A percentile compares a stretch with the other conserved stretches of the same genome.
phyloP scores from a whole-genome alignment of 306 rosid genomes.

The Acmispon strigosus region DNA sequence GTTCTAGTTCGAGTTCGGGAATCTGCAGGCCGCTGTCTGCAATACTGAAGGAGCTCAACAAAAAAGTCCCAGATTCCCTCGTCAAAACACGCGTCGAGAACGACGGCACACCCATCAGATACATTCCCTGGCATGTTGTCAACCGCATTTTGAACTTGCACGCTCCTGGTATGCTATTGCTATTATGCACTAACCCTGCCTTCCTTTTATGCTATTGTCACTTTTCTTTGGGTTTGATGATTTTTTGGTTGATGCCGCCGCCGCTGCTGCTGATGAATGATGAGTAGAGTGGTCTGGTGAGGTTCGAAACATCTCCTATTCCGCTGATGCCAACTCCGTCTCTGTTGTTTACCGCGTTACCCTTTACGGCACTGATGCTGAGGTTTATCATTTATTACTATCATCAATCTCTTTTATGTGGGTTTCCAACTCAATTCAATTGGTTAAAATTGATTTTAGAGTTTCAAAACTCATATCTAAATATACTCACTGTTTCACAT shows the following conservation, averaged over 20 bases:
- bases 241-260: too few relatives aligned
- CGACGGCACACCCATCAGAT: slow-evolving; percentile 46
- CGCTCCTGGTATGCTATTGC: slow-evolving; percentile 46
- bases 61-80: slow-evolving; percentile 71
- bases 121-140: slow-evolving; percentile 78
- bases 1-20: slow-evolving; percentile 36
- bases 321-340: slow-evolving; percentile 64
- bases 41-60: slow-evolving; percentile 70
- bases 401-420: too few relatives aligned
- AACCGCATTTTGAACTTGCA: slow-evolving; percentile 76
- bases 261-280: too few relatives aligned
- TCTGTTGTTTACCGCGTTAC: slow-evolving; percentile 82
- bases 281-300: slow-evolving; percentile 93
- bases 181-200: background rate
- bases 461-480: background rate
- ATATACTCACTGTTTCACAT: background rate
- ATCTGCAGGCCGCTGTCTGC: slow-evolving; percentile 64
- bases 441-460: too few relatives aligned
- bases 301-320: slow-evolving; percentile 54
- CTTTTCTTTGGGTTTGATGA: too few relatives aligned
- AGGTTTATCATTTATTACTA: slow-evolving; percentile 32
- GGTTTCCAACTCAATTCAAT: too few relatives aligned
- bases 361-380: slow-evolving; percentile 86
- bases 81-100: slow-evolving; percentile 47
- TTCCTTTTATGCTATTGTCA: background rate